phyloP scores from a whole-genome alignment of 441 rosid species.

The Bruguiera hainesii region DNA sequence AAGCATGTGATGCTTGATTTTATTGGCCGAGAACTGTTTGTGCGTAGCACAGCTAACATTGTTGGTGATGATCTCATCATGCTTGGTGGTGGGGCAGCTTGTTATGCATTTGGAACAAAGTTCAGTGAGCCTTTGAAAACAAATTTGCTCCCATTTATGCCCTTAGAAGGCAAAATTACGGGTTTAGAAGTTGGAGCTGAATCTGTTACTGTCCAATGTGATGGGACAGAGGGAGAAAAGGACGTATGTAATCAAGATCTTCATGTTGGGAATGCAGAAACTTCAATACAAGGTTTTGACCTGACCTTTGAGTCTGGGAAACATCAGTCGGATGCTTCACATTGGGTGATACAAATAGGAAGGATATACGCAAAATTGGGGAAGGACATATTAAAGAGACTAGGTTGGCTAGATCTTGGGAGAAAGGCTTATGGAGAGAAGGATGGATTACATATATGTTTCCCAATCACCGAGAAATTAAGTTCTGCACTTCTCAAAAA shows the following conservation, averaged over 20 bases:
- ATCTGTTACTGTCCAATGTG: conserved; percentile 19
- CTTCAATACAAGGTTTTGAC: conserved; percentile 23
- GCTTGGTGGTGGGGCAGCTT: conserved; percentile 96
- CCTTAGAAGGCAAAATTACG: conserved; percentile 29
- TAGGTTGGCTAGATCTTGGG: conserved; percentile 83
- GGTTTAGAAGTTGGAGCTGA: conserved; percentile 17
- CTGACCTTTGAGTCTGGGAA: conserved; percentile 22
- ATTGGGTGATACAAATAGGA: conserved; percentile 54
- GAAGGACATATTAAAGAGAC: conserved; percentile 80
- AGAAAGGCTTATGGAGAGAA: conserved; percentile 58
- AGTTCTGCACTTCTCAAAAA: conserved; percentile 39
- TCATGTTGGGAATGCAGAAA: conserved; percentile 25
- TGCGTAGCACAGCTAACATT: conserved; percentile 68
- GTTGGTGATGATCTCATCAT: conserved; percentile 66
- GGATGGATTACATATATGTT: conserved; percentile 59
- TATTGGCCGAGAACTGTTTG: conserved; percentile 63
- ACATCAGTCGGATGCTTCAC: conserved; percentile 25
- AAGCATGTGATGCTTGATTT: conserved; percentile 58
- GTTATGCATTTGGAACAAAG: conserved; percentile 96
- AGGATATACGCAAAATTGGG: conserved; percentile 67
- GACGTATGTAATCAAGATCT: conserved; percentile 24
- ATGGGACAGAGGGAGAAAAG: conserved; percentile 27
- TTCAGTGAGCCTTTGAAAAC: conserved; percentile 78
- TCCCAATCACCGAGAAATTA: conserved; percentile 75
- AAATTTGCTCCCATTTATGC: conserved; percentile 46